These are phyloP conservation scores for Davidsoniella virescens DNA, from an alignment of 2,329 filamentous ascomycete genomes.

Conservation along the genomic window DNA sequence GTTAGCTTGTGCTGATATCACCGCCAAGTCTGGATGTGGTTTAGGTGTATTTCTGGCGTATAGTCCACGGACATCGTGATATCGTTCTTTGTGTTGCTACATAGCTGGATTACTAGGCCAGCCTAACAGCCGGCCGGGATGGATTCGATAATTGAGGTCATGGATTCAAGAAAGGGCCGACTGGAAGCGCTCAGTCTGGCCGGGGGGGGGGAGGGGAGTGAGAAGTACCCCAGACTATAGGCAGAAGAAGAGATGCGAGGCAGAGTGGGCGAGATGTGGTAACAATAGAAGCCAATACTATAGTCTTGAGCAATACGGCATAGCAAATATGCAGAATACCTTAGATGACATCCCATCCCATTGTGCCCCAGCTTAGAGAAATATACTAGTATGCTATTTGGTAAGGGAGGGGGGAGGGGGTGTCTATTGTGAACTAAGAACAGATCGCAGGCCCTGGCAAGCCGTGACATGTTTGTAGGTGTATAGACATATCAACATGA, in stretches of 20 bases:
- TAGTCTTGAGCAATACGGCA: background rate
- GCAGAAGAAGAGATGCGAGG: background rate
- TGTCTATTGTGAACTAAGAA: background rate
- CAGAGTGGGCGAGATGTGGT: background rate
- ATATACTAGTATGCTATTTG: background rate
- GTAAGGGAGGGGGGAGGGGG: background rate
- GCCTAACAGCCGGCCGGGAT: background rate
- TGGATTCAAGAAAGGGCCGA: constrained; percentile 10
- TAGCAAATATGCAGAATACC: background rate
- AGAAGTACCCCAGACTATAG: background rate
- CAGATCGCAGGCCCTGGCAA: too few relatives aligned
- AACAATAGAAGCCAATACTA: background rate
- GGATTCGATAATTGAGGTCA: constrained; percentile 4
- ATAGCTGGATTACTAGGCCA: background rate
- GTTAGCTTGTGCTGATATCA: background rate
- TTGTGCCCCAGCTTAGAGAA: too few relatives aligned
- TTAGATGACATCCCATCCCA: background rate
- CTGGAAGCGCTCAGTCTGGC: constrained; percentile 7
- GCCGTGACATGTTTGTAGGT: too few relatives aligned
- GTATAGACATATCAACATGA: too few relatives aligned
- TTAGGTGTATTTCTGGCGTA: background rate
- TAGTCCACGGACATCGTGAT: background rate
- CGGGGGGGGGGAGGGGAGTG: background rate
- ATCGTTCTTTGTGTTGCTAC: background rate
- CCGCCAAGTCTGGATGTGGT: background rate